Conservation (phyloP, 2,329 filamentous ascomycete genomes). For the Penicillium sp. region DNA sequence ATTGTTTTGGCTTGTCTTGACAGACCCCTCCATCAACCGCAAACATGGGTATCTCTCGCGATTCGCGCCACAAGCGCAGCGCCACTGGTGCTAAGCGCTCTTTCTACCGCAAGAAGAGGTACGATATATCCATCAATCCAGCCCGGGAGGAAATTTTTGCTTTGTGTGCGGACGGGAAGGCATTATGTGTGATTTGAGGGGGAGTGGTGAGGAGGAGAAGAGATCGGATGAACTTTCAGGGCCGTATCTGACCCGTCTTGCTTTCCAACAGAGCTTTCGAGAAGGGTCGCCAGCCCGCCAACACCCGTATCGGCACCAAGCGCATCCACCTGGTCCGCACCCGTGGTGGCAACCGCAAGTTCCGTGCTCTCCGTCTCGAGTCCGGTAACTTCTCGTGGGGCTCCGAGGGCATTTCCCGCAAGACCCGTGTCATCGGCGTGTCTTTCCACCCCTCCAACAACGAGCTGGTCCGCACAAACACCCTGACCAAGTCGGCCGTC, state of each 20-base stretch:
- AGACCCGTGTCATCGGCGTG: conserved; percentile 98
- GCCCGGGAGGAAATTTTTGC: conserved; percentile 45
- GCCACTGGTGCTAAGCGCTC: conserved; percentile 97
- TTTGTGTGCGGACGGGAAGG: conserved; percentile 2
- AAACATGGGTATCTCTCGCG: conserved; percentile 99
- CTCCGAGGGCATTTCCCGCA: conserved; percentile 95
- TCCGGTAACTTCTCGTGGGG: conserved; percentile 99
- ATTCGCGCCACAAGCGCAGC: conserved; percentile 99
- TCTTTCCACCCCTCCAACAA: conserved; percentile 99
- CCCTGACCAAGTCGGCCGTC: conserved; percentile 97
- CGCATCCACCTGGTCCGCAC: conserved; percentile 95
- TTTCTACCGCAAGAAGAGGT: conserved; percentile 71
- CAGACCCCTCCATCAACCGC: conserved; percentile 61
- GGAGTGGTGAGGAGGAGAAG: conserved; percentile 2
- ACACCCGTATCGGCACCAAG: conserved; percentile 98
- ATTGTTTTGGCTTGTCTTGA: conserved; percentile 12
- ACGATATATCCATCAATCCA: conserved; percentile 48
- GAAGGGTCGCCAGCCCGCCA: conserved; percentile 98
- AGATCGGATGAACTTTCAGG: background rate
- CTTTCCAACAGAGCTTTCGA: conserved; percentile 97
- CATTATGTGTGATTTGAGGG: conserved; percentile 1
- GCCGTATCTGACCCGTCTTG: conserved; percentile 56
- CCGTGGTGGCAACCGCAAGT: conserved; percentile 98
- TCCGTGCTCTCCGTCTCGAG: conserved; percentile 97
- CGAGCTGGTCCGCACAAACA: conserved; percentile 99